Evolutionary conservation across 2,329 filamentous ascomycete species (phyloP), one percentile per base, ranked within the genome.

Genomic region (Claviceps sp.): DNA sequence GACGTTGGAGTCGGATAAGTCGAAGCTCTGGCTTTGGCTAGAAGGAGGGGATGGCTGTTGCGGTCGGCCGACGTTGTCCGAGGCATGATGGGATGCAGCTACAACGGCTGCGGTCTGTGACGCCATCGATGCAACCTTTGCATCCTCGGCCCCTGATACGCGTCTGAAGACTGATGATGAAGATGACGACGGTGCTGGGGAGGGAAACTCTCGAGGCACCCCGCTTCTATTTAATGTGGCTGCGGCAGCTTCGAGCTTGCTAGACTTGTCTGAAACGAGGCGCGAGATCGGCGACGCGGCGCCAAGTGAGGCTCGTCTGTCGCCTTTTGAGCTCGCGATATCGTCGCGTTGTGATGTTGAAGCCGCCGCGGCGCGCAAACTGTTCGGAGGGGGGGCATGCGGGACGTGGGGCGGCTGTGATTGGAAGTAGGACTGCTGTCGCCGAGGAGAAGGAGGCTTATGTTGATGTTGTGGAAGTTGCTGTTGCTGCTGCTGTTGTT

Each of bases 111-210:
- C 56, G 50, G 50, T 57, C 47, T 64, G 62, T 57, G 75, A 69
- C 64, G 74, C 73, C 75, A 79, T 80, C 62, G 73, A 71, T 62
- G 61, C 68, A 52, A 62, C 61, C 56, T 66, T 67, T 55, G 62
- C 69, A 71, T 74, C 61, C 62, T 73, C 65, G 61, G 64, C 63
- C 58, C 58, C 60, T 59, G 64, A 58, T 56, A 65, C 62, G 52
- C 61, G 65, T 58, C 67, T 65, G 54, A 64, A 63, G 51, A 65
- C 65, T 54, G 70, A 66, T 19, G 74, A 11, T 37, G 45, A 38
- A 16, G 45, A 75, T 26, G 75, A 78, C 19, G 76, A 79, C 24
- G 74, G 72, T 30, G 76, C 76, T 43, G 76, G 75, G 30, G 77
- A 77, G 24, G 76, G 76, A 56, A 79, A 47, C n/a, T 42, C 72